Evolutionary conservation across 2,329 filamentous ascomycete species (phyloP).

Genomic region (Xylariaceae sp.): DNA sequence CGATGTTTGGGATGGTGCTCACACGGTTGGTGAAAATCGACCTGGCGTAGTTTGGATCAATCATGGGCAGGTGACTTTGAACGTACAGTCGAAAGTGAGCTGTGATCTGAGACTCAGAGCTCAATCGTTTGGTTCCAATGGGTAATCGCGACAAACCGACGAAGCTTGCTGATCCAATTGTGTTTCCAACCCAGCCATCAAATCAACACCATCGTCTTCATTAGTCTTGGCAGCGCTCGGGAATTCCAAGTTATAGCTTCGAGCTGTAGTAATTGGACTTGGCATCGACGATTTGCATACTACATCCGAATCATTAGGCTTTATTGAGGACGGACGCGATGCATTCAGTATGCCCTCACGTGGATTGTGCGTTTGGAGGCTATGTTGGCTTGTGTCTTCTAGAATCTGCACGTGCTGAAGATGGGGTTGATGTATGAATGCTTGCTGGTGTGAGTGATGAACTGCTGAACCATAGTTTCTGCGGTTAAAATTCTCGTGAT

Average conservation of each 20-base stretch:
- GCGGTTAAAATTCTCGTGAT: not conserved
- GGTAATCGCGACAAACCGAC: conserved; percentile 1
- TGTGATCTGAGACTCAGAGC: not conserved
- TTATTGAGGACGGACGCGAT: not conserved
- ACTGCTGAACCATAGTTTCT: not conserved
- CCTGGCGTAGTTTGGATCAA: no score
- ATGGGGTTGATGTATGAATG: not conserved
- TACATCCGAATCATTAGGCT: not conserved
- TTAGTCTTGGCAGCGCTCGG: not conserved
- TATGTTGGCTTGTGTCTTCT: not conserved
- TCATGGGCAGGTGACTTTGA: no score
- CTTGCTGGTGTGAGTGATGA: not conserved
- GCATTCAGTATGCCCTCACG: not conserved
- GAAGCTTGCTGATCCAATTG: conserved; percentile 34
- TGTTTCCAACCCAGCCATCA: conserved; percentile 38
- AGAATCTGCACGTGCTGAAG: not conserved
- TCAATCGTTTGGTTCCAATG: not conserved
- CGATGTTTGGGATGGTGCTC: no score
- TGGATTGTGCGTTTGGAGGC: not conserved
- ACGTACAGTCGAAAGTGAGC: not conserved
- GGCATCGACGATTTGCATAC: not conserved
- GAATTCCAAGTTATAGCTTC: not conserved
- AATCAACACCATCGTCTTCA: conserved; percentile 34
- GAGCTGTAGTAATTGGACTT: not conserved
- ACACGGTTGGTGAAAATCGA: no score